Percentiles rank a stretch among this genome's conserved stretches.
Evolutionary conservation across 495 filamentous ascomycete species (phyloP).

Genomic region (Collariella sp.): DNA sequence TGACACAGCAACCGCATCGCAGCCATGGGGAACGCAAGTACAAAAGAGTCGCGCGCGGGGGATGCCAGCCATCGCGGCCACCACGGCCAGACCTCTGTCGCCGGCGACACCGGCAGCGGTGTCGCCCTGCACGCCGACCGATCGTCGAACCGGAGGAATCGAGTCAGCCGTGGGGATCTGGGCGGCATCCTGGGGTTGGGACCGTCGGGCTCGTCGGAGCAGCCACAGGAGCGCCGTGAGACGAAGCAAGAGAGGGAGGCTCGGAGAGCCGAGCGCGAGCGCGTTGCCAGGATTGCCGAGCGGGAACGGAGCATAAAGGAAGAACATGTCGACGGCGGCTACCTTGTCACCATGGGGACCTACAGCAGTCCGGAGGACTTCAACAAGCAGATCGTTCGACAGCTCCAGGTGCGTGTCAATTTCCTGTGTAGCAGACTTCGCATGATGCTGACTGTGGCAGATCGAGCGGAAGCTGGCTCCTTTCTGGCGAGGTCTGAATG

Average conservation of each 20-base stretch:
- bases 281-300: slow-evolving; percentile 62
- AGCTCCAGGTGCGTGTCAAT: slow-evolving; percentile 72
- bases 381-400: slow-evolving; percentile 79
- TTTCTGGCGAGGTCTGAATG: slow-evolving; percentile 90
- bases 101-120: slow-evolving; percentile 10
- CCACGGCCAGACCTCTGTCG: slow-evolving; percentile 5
- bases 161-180: slow-evolving; percentile 24
- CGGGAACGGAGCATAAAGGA: slow-evolving; percentile 87
- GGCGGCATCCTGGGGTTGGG: slow-evolving; percentile 19
- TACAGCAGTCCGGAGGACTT: slow-evolving; percentile 92
- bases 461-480: slow-evolving; percentile 89
- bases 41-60: slow-evolving; percentile 26
- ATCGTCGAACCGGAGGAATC: slow-evolving; percentile 18
- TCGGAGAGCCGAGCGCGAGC: slow-evolving; percentile 74
- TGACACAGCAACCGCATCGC: background rate
- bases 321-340: slow-evolving; percentile 90
- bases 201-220: slow-evolving; percentile 20
- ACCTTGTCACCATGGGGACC: slow-evolving; percentile 85
- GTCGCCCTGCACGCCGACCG: slow-evolving; percentile 19
- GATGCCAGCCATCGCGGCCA: slow-evolving; percentile 21
- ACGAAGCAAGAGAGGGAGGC: slow-evolving; percentile 89
- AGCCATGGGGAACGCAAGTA: slow-evolving; percentile 28
- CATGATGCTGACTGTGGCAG: slow-evolving; percentile 36
- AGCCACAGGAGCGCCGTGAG: slow-evolving; percentile 54
- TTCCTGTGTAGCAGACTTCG: background rate